phyloP scores from a whole-genome alignment of 2,329 filamentous ascomycete genomes.

The Colletotrichum cordylinicola region DNA sequence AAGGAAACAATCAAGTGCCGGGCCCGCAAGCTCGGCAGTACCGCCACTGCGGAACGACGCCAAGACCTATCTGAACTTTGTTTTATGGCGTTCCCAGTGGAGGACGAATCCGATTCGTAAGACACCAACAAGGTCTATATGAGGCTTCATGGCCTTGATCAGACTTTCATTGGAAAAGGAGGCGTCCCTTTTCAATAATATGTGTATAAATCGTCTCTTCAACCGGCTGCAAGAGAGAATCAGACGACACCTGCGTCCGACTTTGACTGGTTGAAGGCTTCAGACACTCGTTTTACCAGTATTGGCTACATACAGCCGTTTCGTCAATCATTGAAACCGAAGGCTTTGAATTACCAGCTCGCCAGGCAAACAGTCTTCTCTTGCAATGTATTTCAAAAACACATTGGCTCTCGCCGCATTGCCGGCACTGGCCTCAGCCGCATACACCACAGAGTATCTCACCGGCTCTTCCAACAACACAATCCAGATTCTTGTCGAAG shows the following conservation, averaged over 20 bases:
- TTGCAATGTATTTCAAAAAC: background rate
- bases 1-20: background rate
- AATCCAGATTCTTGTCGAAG: background rate
- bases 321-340: background rate
- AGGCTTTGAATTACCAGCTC: too few relatives aligned
- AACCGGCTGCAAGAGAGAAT: fast-evolving
- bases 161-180: background rate
- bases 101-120: background rate
- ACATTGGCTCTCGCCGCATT: background rate
- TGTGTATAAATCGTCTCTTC: background rate
- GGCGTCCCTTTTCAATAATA: background rate
- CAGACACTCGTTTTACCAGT: background rate
- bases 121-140: background rate
- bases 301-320: background rate
- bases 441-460: background rate
- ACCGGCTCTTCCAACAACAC: background rate
- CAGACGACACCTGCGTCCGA: background rate
- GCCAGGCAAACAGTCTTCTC: fast-evolving
- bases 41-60: background rate
- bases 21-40: background rate
- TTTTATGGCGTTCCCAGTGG: background rate
- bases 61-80: background rate
- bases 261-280: background rate
- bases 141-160: background rate
- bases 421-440: background rate